Conservation (phyloP, 2,329 filamentous ascomycete species). For the Aspergillus bombycis region DNA sequence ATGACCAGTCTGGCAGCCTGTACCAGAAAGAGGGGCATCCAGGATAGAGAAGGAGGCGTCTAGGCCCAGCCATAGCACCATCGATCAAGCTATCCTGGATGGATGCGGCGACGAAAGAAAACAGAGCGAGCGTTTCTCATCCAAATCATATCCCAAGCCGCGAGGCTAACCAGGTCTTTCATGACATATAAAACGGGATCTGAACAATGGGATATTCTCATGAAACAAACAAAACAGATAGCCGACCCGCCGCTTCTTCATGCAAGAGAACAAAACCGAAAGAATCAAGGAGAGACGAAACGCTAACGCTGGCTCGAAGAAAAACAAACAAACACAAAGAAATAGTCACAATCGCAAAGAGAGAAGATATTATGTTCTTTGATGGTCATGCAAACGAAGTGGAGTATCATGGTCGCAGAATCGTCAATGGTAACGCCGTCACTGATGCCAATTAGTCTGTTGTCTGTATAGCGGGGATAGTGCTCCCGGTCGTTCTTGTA, state of each 20-base stretch:
- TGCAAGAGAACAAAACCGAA: slow-evolving; percentile 35
- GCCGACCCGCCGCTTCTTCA: slow-evolving; percentile 53
- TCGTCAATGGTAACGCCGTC: slow-evolving; percentile 58
- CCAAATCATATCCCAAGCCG: slow-evolving; percentile 51
- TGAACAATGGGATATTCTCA: slow-evolving; percentile 39
- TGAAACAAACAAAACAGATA: slow-evolving; percentile 44
- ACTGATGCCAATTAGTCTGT: slow-evolving; percentile 54
- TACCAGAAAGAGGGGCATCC: slow-evolving; percentile 42
- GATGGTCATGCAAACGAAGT: slow-evolving; percentile 31
- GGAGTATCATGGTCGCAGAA: slow-evolving; percentile 49
- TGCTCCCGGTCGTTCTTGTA: slow-evolving; percentile 38
- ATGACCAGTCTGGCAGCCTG: slow-evolving; percentile 45
- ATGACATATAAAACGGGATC: slow-evolving; percentile 49
- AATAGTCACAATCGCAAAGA: slow-evolving; percentile 19
- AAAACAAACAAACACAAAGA: slow-evolving; percentile 5
- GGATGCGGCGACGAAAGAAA: slow-evolving; percentile 36
- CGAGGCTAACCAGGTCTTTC: slow-evolving; percentile 53
- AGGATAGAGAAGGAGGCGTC: slow-evolving; percentile 30
- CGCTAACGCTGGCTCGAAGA: slow-evolving; percentile 54
- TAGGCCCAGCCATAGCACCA: slow-evolving; percentile 23
- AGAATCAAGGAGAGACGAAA: slow-evolving; percentile 36
- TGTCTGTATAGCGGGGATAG: slow-evolving; percentile 39
- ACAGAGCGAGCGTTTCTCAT: slow-evolving; percentile 41
- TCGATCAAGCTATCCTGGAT: slow-evolving; percentile 4
- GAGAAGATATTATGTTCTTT: slow-evolving; percentile 46